A percentile compares a stretch with the other conserved stretches of the same genome.
These are phyloP conservation scores for Posidonia australis DNA, from an alignment of 106 monocot genomes.

Conservation along the genomic window DNA sequence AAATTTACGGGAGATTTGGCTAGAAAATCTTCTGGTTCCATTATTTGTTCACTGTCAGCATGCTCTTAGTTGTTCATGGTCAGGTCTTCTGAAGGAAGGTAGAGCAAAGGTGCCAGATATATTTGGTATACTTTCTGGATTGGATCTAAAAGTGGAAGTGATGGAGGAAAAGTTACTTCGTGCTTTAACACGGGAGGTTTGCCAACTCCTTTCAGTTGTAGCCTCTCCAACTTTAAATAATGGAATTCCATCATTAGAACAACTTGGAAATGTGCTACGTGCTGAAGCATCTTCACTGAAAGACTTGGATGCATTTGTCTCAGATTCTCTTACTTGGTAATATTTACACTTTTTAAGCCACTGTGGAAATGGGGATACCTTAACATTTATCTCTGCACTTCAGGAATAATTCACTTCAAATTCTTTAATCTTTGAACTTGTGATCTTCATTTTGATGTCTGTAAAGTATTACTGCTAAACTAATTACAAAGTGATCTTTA, in stretches of 20 bases:
- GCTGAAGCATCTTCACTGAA: slow-evolving; percentile 37
- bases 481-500: background rate
- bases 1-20: slow-evolving; percentile 53
- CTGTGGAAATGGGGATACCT: background rate
- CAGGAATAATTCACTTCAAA: background rate
- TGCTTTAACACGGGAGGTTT: slow-evolving; percentile 80
- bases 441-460: background rate
- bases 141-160: slow-evolving; percentile 84
- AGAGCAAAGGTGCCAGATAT: slow-evolving; percentile 85
- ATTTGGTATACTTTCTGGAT: slow-evolving; percentile 59
- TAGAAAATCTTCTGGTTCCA: slow-evolving; percentile 64
- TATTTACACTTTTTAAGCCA: background rate
- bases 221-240: slow-evolving; percentile 54
- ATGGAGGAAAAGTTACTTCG: slow-evolving; percentile 96
- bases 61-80: slow-evolving; percentile 77
- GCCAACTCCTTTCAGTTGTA: slow-evolving; percentile 57
- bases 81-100: slow-evolving; percentile 53
- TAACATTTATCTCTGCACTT: background rate
- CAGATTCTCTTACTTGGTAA: slow-evolving; percentile 70
- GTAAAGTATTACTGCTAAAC: background rate
- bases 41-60: slow-evolving; percentile 82
- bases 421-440: too few relatives aligned
- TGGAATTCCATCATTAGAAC: slow-evolving; percentile 71
- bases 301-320: slow-evolving; percentile 40
- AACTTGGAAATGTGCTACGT: slow-evolving; percentile 47